Evolutionary conservation across 2,329 filamentous ascomycete genomes (phyloP).

Genomic region (Fusarium citri): DNA sequence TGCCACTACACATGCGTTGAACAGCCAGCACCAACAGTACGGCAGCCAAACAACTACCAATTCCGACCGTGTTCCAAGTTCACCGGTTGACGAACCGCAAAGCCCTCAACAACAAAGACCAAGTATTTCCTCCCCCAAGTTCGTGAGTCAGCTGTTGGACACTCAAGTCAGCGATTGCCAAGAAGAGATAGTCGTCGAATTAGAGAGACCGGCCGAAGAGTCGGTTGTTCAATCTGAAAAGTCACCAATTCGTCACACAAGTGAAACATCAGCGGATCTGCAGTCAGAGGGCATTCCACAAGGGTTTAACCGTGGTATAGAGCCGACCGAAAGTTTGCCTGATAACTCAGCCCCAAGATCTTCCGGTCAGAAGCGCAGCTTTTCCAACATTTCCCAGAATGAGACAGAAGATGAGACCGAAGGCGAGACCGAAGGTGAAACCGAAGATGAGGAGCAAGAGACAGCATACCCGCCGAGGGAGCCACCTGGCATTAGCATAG

Average conservation of each 20-base stretch:
- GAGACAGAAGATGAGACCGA: not conserved
- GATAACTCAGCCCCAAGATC: not conserved
- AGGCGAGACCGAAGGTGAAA: not conserved
- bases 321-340: not conserved
- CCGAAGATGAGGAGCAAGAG: not conserved
- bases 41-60: slow-evolving; percentile 34
- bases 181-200: not conserved
- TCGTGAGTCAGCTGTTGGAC: slow-evolving; percentile 11
- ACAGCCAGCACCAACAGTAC: not conserved
- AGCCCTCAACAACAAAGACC: not conserved
- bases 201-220: not conserved
- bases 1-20: not conserved
- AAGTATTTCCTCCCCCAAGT: not conserved
- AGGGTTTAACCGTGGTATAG: not conserved
- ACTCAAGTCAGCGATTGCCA: slow-evolving; percentile 7
- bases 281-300: not conserved
- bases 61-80: slow-evolving; percentile 14
- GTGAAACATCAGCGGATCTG: not conserved
- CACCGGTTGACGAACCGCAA: slow-evolving; percentile 2
- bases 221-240: not conserved
- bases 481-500: slow-evolving; percentile 30
- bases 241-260: not conserved
- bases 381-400: slow-evolving; percentile 18
- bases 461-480: slow-evolving; percentile 17
- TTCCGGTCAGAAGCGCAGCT: slow-evolving; percentile 36